These are phyloP conservation scores for Moesziomyces antarcticus DNA, from an alignment of 1,284 basidiomycete genomes.

Conservation along the genomic window DNA sequence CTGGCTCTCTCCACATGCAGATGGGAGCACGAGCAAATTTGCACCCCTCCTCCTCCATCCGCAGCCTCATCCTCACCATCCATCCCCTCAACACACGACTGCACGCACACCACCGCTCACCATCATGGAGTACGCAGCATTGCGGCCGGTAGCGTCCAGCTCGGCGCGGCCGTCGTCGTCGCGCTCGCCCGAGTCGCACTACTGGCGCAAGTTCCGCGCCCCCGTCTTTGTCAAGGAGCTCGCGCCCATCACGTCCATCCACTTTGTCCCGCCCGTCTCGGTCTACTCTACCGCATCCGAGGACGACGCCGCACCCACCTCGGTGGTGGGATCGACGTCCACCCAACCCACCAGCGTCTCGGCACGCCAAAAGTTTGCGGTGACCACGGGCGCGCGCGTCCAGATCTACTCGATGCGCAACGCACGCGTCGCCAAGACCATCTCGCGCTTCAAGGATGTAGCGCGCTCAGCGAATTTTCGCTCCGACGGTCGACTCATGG, in stretches of 20 bases:
- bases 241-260: slow-evolving; percentile 64
- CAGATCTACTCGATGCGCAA: slow-evolving; percentile 96
- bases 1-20: too few relatives aligned
- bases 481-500: slow-evolving; percentile 90
- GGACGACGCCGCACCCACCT: slow-evolving; percentile 16
- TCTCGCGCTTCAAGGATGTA: slow-evolving; percentile 95
- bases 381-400: slow-evolving; percentile 91
- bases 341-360: slow-evolving; percentile 32
- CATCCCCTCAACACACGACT: too few relatives aligned
- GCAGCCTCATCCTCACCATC: neutral
- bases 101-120: neutral
- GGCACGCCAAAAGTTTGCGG: slow-evolving; percentile 78
- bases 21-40: neutral
- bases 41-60: neutral
- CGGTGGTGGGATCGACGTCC: slow-evolving; percentile 29
- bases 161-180: slow-evolving; percentile 32
- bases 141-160: slow-evolving; percentile 25
- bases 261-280: slow-evolving; percentile 59
- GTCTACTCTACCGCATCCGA: slow-evolving; percentile 31
- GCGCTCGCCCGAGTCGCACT: slow-evolving; percentile 55
- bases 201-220: slow-evolving; percentile 64
- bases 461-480: slow-evolving; percentile 76
- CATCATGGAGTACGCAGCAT: slow-evolving; percentile 35
- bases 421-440: slow-evolving; percentile 93
- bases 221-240: slow-evolving; percentile 66